Base-by-base conservation (phyloP, 202 grass and related monocot genomes). In the Setaria viridis region DNA sequence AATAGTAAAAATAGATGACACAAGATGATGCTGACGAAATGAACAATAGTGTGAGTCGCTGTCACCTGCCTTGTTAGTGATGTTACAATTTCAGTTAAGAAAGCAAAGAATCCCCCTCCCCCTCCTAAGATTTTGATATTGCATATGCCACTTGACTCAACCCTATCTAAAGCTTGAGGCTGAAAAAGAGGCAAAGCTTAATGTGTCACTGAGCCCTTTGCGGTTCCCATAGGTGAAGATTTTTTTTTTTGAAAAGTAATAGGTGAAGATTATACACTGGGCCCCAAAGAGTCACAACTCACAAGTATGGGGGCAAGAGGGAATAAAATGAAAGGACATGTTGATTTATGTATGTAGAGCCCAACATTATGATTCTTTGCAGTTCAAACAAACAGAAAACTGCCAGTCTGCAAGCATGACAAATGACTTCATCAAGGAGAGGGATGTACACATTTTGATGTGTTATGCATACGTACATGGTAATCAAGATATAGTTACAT, bases 391-490 rank as follows among this genome's bases (percentile, higher is more conserved):
- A n/a, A 66, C 6, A 48, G 8, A 67, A 81, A 81, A 75, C 30
- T n/a, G 35, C 37, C 46, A 67, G 37, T 21, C 8, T 9, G 2
- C 14, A 75, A 37, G 37, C 77, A 56, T 87, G 70, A 6, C 56
- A 67, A 33, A 21, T 68, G 39, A 68, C 30, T 59, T 87, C 17
- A 58, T 19, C 51, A 41, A 68, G 70, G 60, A 87, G 45, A 85
- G 20, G 50, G 30, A 53, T 29, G 66, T 14, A 8, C 21, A 56
- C 21, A 66, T 65, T 60, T 57, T 49, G 0, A 5, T 30, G 16
- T 62, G 67, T 16, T 82, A 19, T 76, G 47, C 7, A 55, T 10
- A 37, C 7, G 12, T 60, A 37, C 0, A 41, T 15, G 16, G n/a
- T 51, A 85, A n/a, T 47, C 20, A 48, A 85, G 62, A 50, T 47